Evolutionary conservation across 805 yeast genomes (phyloP).

Genomic region (Tetrapisispora phaffii): DNA sequence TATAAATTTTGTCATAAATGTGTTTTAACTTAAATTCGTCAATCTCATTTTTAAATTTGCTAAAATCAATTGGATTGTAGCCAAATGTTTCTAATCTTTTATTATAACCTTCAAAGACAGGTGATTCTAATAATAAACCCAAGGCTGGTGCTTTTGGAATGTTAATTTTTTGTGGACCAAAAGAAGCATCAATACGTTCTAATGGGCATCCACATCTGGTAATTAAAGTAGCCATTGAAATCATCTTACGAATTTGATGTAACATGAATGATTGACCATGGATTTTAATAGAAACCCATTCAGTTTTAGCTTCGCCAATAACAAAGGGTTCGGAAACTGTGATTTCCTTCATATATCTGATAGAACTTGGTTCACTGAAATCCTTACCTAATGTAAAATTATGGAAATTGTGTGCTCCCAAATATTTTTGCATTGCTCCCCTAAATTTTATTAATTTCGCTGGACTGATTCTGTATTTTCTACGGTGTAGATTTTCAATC

Average conservation of each 20-base stretch:
- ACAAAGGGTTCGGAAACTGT: slow-evolving; percentile 81
- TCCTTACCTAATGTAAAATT: slow-evolving; percentile 77
- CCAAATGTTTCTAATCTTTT: slow-evolving; percentile 62
- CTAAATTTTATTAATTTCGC: slow-evolving; percentile 57
- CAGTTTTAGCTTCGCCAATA: slow-evolving; percentile 83
- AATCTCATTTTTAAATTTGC: slow-evolving; percentile 57
- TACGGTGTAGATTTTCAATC: slow-evolving; percentile 57
- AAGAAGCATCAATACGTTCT: slow-evolving; percentile 67
- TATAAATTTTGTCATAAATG: slow-evolving; percentile 87
- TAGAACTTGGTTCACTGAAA: slow-evolving; percentile 77
- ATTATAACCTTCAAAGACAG: slow-evolving; percentile 84
- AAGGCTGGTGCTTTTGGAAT: slow-evolving; percentile 97
- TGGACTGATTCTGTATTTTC: slow-evolving; percentile 54
- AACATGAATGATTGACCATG: slow-evolving; percentile 98
- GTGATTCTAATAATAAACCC: slow-evolving; percentile 82
- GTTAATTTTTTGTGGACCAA: slow-evolving; percentile 62
- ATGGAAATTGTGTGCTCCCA: slow-evolving; percentile 88
- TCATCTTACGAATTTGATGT: slow-evolving; percentile 97
- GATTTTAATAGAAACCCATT: slow-evolving; percentile 91
- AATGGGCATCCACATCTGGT: slow-evolving; percentile 81
- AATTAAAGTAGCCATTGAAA: slow-evolving; percentile 82
- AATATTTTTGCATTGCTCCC: slow-evolving; percentile 58
- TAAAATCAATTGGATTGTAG: slow-evolving; percentile 63
- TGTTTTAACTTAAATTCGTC: slow-evolving; percentile 76
- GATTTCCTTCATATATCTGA: slow-evolving; percentile 70